Percentiles rank a stretch among this genome's conserved stretches.
These are phyloP conservation scores for Raffaelea ambrosiae DNA, from an alignment of 2,329 filamentous ascomycete species.

Conservation along the genomic window DNA sequence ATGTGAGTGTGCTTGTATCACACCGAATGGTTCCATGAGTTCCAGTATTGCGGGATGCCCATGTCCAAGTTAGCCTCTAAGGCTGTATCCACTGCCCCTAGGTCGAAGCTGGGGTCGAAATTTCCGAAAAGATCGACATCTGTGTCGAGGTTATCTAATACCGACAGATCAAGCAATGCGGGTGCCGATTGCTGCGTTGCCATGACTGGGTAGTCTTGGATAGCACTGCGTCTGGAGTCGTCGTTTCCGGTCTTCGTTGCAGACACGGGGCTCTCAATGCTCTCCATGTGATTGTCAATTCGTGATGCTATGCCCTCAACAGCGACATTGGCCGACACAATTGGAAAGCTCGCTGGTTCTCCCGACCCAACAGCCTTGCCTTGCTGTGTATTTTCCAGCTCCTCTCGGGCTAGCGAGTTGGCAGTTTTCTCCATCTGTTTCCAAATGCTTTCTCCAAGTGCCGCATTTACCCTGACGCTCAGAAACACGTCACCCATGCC, in stretches of 20 bases:
- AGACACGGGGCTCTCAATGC: no score
- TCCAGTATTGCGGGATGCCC: conserved; percentile 43
- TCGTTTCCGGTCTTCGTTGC: no score
- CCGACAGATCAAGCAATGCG: conserved; percentile 15
- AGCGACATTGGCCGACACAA: no score
- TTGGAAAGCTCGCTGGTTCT: no score
- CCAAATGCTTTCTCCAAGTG: conserved; percentile 45
- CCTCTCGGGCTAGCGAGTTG: conserved; percentile 25
- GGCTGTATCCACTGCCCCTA: conserved; percentile 45
- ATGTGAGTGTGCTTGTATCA: no score
- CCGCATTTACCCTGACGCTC: conserved; percentile 45
- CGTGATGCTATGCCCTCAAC: no score
- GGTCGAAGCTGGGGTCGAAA: conserved; percentile 45
- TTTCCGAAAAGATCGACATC: conserved; percentile 47
- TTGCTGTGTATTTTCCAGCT: conserved; percentile 2
- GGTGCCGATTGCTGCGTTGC: no score
- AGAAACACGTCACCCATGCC: conserved; percentile 49
- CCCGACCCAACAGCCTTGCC: no score
- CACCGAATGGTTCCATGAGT: conserved; percentile 13
- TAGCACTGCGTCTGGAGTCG: no score
- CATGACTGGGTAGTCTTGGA: no score
- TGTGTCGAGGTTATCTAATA: conserved; percentile 27
- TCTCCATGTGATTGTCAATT: no score
- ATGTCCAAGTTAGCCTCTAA: conserved; percentile 47
- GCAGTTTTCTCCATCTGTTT: conserved; percentile 48